These are phyloP conservation scores for Botrytis paeoniae DNA, from an alignment of 2,329 filamentous ascomycete genomes.

Conservation along the genomic window DNA sequence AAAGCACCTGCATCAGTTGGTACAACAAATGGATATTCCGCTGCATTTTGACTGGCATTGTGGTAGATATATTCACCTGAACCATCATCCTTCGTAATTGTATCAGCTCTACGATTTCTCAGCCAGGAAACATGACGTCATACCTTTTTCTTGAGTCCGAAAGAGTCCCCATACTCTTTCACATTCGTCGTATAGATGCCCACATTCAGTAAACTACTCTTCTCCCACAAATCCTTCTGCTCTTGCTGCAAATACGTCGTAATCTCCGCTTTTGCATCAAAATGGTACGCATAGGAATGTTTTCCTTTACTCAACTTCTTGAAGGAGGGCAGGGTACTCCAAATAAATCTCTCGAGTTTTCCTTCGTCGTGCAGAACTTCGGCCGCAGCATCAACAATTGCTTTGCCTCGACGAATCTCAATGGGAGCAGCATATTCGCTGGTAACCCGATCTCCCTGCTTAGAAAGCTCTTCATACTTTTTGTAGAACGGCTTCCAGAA, in stretches of 20 bases:
- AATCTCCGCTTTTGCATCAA: background rate
- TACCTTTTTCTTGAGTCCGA: background rate
- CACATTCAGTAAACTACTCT: background rate
- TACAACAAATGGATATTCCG: background rate
- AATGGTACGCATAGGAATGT: background rate
- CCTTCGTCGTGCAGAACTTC: background rate
- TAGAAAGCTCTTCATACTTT: slow-evolving; percentile 20
- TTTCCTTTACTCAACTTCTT: background rate
- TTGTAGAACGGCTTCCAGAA: slow-evolving; percentile 33
- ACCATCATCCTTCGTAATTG: background rate
- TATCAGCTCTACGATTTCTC: background rate
- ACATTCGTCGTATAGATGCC: background rate
- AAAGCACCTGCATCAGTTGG: background rate
- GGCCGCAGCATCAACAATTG: background rate
- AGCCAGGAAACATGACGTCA: background rate
- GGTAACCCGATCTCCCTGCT: slow-evolving; percentile 25
- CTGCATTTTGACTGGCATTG: background rate
- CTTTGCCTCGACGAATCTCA: background rate
- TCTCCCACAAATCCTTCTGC: background rate
- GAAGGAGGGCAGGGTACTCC: background rate
- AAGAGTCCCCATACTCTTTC: background rate
- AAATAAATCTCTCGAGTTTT: background rate
- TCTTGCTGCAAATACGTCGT: background rate
- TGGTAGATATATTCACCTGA: background rate
- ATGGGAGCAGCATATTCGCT: slow-evolving; percentile 24